Evolutionary conservation across 2,329 filamentous ascomycete genomes (phyloP).

Genomic region (Epichloe bromicola): DNA sequence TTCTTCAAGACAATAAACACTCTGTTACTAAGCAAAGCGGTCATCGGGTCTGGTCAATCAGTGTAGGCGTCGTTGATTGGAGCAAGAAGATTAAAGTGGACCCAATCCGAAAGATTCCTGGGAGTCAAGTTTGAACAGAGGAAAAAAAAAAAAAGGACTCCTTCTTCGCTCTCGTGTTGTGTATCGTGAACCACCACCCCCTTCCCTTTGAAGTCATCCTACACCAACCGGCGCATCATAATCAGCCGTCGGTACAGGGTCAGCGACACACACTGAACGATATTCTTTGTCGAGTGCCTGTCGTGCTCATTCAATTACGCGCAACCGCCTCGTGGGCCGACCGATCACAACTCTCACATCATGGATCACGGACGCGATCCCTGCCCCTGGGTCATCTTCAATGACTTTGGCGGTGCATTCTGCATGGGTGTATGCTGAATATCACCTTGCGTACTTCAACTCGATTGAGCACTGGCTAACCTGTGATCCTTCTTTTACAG

Average conservation of each 20-base stretch:
- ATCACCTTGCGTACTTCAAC: not conserved
- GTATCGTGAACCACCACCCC: not conserved
- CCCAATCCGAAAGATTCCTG: not conserved
- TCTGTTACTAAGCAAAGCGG: not conserved
- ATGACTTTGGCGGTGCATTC: slow-evolving; percentile 95
- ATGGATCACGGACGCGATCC: slow-evolving; percentile 98
- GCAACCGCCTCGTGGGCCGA: not conserved
- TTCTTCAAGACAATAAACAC: no score
- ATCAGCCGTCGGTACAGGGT: not conserved
- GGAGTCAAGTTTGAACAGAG: not conserved
- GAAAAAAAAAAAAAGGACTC: not conserved
- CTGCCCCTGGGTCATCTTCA: slow-evolving; percentile 91
- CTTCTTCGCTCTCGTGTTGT: not conserved
- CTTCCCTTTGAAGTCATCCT: not conserved
- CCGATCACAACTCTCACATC: not conserved
- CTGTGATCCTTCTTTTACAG: slow-evolving; percentile 21
- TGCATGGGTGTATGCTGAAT: slow-evolving; percentile 69
- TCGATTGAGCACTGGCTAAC: not conserved
- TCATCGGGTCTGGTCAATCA: not conserved
- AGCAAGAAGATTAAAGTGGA: not conserved
- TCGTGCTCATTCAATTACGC: not conserved
- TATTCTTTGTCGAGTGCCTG: not conserved
- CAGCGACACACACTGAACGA: not conserved
- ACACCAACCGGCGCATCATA: not conserved
- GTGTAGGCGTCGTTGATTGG: not conserved